phyloP scores from a whole-genome alignment of 78 protist genomes.

The Dictyostelium citrinum region DNA sequence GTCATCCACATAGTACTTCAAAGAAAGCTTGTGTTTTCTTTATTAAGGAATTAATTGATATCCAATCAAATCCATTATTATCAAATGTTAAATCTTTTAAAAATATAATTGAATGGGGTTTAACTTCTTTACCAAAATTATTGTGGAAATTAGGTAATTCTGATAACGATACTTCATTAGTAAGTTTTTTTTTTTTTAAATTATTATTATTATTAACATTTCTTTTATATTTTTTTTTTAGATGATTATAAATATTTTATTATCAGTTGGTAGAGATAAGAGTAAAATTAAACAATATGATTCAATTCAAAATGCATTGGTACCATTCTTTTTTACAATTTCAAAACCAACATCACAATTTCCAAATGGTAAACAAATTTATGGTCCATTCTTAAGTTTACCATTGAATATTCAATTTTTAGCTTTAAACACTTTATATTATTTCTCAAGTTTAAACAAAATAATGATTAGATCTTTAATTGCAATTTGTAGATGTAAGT shows the following conservation, averaged over 20 bases:
- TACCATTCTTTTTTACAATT: constrained; percentile 63
- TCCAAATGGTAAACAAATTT: constrained; percentile 57
- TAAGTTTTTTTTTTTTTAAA: background rate
- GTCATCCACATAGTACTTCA: constrained; percentile 42
- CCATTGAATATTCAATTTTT: constrained; percentile 47
- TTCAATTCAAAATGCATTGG: constrained; percentile 60
- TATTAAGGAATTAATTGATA: constrained; percentile 46
- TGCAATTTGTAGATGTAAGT: constrained; percentile 74
- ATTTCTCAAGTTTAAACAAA: constrained; percentile 21
- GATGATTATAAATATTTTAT: constrained; percentile 50
- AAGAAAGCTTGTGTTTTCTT: constrained; percentile 70
- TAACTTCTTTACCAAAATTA: constrained; percentile 46
- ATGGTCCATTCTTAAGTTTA: constrained; percentile 48
- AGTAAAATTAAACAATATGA: constrained; percentile 43
- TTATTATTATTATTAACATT: background rate
- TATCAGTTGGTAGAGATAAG: constrained; percentile 54
- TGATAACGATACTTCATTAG: constrained; percentile 28
- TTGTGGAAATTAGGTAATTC: constrained; percentile 42
- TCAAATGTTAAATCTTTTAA: constrained; percentile 50
- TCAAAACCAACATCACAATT: constrained; percentile 13
- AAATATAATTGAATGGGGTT: constrained; percentile 64
- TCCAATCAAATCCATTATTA: background rate
- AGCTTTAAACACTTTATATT: constrained; percentile 42
- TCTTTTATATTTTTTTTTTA: background rate
- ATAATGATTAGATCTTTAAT: constrained; percentile 59